phyloP scores from a whole-genome alignment of 108 stramenopile species.

The Stephanodiscus triporus region DNA sequence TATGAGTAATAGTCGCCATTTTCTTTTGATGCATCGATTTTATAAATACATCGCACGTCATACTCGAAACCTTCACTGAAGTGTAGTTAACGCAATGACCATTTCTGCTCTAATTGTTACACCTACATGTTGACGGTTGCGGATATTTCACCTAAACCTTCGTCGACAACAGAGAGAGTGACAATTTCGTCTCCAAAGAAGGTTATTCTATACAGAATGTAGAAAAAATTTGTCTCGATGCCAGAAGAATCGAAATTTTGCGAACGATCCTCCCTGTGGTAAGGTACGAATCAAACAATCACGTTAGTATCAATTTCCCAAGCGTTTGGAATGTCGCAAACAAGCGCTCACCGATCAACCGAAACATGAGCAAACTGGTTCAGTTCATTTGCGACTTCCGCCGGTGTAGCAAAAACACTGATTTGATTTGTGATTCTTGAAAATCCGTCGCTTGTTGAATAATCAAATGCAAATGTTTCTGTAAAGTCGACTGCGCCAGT shows the following conservation, averaged over 20 bases:
- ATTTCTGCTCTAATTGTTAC: no score
- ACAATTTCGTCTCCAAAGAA: conserved; percentile 13
- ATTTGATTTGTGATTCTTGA: conserved; percentile 9
- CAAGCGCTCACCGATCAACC: no score
- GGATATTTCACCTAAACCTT: neutral
- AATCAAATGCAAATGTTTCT: conserved; percentile 24
- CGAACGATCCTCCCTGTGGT: conserved; percentile 29
- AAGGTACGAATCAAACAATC: no score
- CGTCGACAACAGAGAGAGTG: neutral
- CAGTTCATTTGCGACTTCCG: conserved; percentile 31
- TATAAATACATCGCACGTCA: no score
- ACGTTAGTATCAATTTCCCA: no score
- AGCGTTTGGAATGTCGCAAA: no score
- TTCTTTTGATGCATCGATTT: no score
- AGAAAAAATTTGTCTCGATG: conserved; percentile 27
- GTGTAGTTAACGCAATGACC: no score
- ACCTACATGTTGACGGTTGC: neutral
- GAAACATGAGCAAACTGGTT: conserved; percentile 22
- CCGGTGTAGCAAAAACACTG: conserved; percentile 23
- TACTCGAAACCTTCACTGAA: no score
- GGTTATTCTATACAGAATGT: conserved; percentile 18
- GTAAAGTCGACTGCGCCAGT: conserved; percentile 15
- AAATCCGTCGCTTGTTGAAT: neutral
- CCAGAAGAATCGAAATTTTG: conserved; percentile 19
- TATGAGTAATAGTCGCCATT: no score